Conservation (phyloP, 2,329 filamentous ascomycete species). For the Penicillium sp. region DNA sequence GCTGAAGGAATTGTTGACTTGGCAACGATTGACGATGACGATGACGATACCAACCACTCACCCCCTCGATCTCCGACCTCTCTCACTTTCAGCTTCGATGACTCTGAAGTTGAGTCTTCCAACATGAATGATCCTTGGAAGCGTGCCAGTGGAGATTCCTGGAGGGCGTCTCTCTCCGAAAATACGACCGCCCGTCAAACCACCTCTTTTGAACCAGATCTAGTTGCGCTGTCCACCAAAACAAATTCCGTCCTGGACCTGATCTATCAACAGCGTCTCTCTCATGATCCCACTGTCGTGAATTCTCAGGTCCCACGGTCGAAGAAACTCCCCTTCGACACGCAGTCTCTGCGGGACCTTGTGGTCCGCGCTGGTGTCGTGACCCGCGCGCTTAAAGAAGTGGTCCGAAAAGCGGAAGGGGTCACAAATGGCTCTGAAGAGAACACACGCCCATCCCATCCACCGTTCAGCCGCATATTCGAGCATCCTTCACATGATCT, state of each 20-base stretch:
- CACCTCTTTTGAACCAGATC: conserved; percentile 49
- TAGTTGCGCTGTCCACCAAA: conserved; percentile 61
- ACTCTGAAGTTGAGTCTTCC: conserved; percentile 59
- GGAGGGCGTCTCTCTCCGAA: conserved; percentile 34
- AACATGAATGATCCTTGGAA: conserved; percentile 37
- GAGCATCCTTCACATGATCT: conserved; percentile 43
- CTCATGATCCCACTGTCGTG: conserved; percentile 32
- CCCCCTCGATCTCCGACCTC: conserved; percentile 60
- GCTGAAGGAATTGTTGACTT: conserved; percentile 71
- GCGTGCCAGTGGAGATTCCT: conserved; percentile 37
- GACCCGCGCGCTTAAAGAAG: conserved; percentile 55
- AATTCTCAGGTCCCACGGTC: conserved; percentile 35
- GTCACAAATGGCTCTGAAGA: conserved; percentile 40
- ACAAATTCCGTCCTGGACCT: conserved; percentile 67
- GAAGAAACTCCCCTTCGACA: conserved; percentile 68
- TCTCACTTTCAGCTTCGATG: conserved; percentile 62
- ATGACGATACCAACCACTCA: conserved; percentile 58
- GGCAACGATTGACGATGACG: conserved; percentile 67
- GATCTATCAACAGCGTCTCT: conserved; percentile 56
- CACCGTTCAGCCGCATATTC: conserved; percentile 55
- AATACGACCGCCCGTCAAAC: conserved; percentile 33
- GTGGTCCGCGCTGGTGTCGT: conserved; percentile 58
- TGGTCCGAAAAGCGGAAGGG: conserved; percentile 55
- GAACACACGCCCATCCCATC: conserved; percentile 41
- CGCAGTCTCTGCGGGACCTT: conserved; percentile 66